Evolutionary conservation across 768 basidiomycete species (phyloP).

Genomic region (Postia placenta): DNA sequence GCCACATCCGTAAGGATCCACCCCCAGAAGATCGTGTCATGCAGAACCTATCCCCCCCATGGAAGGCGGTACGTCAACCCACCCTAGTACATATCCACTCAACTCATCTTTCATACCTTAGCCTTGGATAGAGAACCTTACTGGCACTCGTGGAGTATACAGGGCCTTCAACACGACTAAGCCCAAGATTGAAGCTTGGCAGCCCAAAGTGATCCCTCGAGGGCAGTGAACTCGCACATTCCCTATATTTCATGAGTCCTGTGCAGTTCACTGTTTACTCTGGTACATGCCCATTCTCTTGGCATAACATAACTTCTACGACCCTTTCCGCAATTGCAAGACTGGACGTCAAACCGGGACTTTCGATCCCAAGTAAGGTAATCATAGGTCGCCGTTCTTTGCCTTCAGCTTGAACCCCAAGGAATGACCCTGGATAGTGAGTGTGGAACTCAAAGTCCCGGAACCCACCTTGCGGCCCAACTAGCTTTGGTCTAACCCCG

Average conservation of each 20-base stretch:
- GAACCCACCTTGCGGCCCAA: conserved; percentile 66
- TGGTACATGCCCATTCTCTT: conserved; percentile 7
- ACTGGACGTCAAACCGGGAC: conserved; percentile 83
- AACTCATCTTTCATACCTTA: conserved; percentile 23
- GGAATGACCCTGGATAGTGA: conserved; percentile 46
- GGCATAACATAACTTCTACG: conserved; percentile 49
- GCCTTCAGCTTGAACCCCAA: conserved; percentile 16
- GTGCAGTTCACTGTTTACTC: conserved; percentile 3
- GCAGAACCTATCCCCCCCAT: conserved; percentile 62
- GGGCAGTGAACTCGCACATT: conserved; percentile 10
- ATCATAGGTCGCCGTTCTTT: conserved; percentile 46
- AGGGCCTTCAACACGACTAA: conserved; percentile 81
- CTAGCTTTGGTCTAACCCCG: conserved; percentile 85
- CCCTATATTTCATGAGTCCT: no score
- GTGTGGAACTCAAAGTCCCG: conserved; percentile 76
- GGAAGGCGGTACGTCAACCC: conserved; percentile 67
- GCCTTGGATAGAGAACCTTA: conserved; percentile 86
- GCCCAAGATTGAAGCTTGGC: conserved; percentile 81
- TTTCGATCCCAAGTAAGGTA: conserved; percentile 85
- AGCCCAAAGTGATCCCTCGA: conserved; percentile 61
- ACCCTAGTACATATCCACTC: background rate
- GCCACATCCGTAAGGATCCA: conserved; percentile 80
- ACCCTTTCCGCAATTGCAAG: conserved; percentile 86
- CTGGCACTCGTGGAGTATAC: conserved; percentile 89
- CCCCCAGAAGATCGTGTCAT: conserved; percentile 73